These are phyloP conservation scores for Aspergillus sp. DNA, from an alignment of 2,329 filamentous ascomycete genomes.

Conservation along the genomic window DNA sequence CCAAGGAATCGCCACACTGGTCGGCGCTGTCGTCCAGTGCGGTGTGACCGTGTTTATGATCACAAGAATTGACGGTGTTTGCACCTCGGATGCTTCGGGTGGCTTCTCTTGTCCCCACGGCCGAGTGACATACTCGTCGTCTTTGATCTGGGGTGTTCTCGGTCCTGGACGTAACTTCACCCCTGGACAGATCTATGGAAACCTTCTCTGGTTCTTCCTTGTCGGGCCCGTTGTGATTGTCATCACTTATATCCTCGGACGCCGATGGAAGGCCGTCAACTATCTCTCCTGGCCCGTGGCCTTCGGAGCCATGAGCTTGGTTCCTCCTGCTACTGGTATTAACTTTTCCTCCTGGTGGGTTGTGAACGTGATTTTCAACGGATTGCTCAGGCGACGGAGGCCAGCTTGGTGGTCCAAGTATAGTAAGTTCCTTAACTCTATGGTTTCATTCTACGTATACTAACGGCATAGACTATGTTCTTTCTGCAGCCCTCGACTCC, in stretches of 20 bases:
- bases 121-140: constrained; percentile 62
- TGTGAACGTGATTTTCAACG: constrained; percentile 45
- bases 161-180: constrained; percentile 66
- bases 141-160: constrained; percentile 68
- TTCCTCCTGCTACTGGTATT: constrained; percentile 66
- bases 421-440: constrained; percentile 19
- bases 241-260: constrained; percentile 55
- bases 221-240: constrained; percentile 60
- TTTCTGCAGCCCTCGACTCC: constrained; percentile 41
- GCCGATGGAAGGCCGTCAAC: constrained; percentile 56
- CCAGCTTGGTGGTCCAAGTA: constrained; percentile 48
- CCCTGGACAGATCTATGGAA: constrained; percentile 56
- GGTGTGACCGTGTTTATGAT: constrained; percentile 48
- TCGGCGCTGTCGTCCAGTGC: constrained; percentile 46
- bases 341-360: constrained; percentile 66
- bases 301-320: constrained; percentile 59
- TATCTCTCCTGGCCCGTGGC: constrained; percentile 66
- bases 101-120: constrained; percentile 57
- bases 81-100: constrained; percentile 52
- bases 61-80: constrained; percentile 42
- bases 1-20: constrained; percentile 47
- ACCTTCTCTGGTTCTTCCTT: constrained; percentile 67
- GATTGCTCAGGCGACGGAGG: constrained; percentile 37
- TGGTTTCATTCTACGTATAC: not conserved
- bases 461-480: constrained; percentile 32